Conservation (phyloP, 169 alveolate genomes). For the Theileria sp. region DNA sequence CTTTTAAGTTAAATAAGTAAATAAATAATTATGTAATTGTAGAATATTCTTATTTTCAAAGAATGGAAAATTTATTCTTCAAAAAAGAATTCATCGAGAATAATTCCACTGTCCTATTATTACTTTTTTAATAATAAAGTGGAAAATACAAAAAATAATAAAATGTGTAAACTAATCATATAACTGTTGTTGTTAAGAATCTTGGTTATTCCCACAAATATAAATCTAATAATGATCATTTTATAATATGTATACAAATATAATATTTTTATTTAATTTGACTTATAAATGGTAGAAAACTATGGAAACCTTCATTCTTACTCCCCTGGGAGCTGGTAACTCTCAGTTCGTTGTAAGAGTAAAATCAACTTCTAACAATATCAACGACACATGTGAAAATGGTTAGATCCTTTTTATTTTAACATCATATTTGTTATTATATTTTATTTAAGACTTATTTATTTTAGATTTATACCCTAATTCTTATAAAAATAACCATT, state of each 20-base stretch:
- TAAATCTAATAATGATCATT: not conserved
- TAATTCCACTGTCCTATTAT: not conserved
- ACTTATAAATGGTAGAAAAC: not conserved
- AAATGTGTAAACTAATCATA: not conserved
- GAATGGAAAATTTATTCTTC: not conserved
- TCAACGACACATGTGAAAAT: not conserved
- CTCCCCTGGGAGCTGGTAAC: constrained; percentile 61
- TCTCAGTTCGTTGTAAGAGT: constrained; percentile 55
- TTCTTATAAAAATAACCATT: not conserved
- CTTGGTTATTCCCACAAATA: not conserved
- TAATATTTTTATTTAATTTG: too few relatives aligned
- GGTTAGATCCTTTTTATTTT: constrained; percentile 10
- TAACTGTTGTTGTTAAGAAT: not conserved
- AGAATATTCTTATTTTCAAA: not conserved
- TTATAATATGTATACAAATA: not conserved
- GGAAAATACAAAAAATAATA: not conserved
- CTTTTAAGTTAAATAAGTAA: not conserved
- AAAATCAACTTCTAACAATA: not conserved
- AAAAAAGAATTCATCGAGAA: not conserved
- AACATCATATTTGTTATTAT: not conserved
- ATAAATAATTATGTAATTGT: not conserved
- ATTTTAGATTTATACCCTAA: not conserved
- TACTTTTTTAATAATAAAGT: not conserved
- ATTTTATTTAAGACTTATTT: not conserved
- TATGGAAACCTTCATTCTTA: constrained; percentile 31